Base-by-base conservation (phyloP, 2,329 filamentous ascomycete species). In the Aspergillus vadensis region DNA sequence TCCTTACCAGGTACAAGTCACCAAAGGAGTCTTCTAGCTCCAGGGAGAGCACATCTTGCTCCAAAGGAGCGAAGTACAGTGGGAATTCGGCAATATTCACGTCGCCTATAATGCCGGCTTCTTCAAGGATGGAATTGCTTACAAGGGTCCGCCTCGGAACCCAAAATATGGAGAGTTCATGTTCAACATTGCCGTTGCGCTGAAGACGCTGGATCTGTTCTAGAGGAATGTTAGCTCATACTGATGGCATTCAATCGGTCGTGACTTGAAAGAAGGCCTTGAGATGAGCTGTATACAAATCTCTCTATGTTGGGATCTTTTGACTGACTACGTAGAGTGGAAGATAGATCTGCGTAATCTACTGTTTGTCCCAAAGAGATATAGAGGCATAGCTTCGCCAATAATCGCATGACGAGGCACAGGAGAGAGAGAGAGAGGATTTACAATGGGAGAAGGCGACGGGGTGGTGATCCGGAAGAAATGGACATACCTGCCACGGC, bases 141-240 rank as follows among this genome's bases (percentile, higher is more conserved):
- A 98, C 89, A 57, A 96, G 82, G 4, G 95, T 98, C 63, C 95
- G 90, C 60, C 95, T 88, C 5, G 96, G 94, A 44, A 96, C 91
- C 91, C 95, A 98, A 74, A 97, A 94, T 69, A 99, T 90, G 64
- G 93, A 94, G 74, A 98, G 97, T 70, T 99, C 94, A 84, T 99
- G 95, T 67, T 92, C 91, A 50, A 89, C 91, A 71, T 92, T 90
- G 73, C 90, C 93, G 76, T 95, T 92, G 71, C 89, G 90, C 70
- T 94, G 91, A 60, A 98, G 83, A 62, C 91, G 88, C 76, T 93
- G 94, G 69, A 98, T 92, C 81, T 98, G 92, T 68, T 91, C 94
- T 97, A 70, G 57, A 61, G 39, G 58, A 63, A 74, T 84, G 83
- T 90, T 77, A 89, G 86, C 81, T 81, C 75, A 74, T 76, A 71